Evolutionary conservation across 768 basidiomycete genomes (phyloP), one percentile per base, ranked within the genome.

Genomic region (Naganishia antarctica): DNA sequence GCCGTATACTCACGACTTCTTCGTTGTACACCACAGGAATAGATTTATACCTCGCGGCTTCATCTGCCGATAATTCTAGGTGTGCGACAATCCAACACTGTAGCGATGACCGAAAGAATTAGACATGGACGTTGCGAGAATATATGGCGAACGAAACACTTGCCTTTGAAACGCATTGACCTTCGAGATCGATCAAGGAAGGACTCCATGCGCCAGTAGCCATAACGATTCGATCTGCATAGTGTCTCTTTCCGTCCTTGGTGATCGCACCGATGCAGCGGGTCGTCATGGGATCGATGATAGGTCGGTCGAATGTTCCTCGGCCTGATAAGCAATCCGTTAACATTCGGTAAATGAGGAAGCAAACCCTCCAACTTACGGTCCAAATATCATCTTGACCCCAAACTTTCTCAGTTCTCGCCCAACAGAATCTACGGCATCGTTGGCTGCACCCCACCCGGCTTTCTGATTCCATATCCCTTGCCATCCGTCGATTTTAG

Each of bases 171-270:
- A 59, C 65, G 66, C 76, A 78, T 59, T 78, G 76, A 3, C 69
- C 74, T 45, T 75, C 41, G 4, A 78, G 67, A 61, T 76, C 73
- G 11, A 78, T 46, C 13, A 76, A 51, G 3, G 47, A 65, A 6
- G 74, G 75, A 12, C 68, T 73, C 76, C 75, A 76, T 4, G 76
- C 76, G 34, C 76, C 76, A 2, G 73, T 66, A 12, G 74, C 74
- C 32, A 78, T 53, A 11, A 78, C 67, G 16, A 76, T 74, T 41
- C 71, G 44, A 59, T 76, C 75, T 1, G 73, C 74, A 2, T 62
- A 25, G 60, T 69, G 68, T 28, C 61, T 61, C 2, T 70, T 70
- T 0, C 75, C 75, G 48, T 78, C 76, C 7, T 65, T 69, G 11
- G 67, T 51, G 31, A 65, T 60, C 7, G 71, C 71, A 21, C 76